Conservation (phyloP, 148 eudicot species). For the Vaccinium myrtillus region DNA sequence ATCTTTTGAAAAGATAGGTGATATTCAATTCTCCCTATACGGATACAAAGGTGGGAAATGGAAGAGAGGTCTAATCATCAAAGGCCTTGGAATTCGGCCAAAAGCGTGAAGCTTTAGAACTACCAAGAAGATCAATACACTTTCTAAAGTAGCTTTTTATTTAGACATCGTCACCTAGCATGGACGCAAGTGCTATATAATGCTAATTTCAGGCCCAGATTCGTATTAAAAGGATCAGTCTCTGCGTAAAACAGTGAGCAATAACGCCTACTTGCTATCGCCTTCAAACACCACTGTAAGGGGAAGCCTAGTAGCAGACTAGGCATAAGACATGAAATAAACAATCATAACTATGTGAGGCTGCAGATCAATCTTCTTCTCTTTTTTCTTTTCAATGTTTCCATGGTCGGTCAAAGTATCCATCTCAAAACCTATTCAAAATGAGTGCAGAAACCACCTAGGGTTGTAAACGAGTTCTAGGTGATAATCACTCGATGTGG, state of each 20-base stretch:
- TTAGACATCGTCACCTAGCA: neutral
- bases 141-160: neutral
- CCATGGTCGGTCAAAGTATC: neutral
- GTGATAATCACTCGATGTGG: neutral
- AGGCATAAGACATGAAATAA: neutral
- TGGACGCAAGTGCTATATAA: neutral
- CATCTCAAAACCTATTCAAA: neutral
- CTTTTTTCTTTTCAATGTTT: neutral
- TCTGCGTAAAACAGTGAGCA: neutral
- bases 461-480: neutral
- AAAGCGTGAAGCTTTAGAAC: constrained; percentile 23
- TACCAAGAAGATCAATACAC: neutral
- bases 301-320: neutral
- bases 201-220: neutral
- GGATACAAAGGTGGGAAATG: constrained; percentile 61
- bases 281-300: neutral
- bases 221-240: neutral
- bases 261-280: neutral
- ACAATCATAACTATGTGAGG: neutral
- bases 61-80: constrained; percentile 70
- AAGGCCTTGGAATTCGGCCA: constrained; percentile 53
- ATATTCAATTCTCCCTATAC: constrained; percentile 57
- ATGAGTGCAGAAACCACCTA: neutral
- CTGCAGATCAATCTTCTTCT: neutral
- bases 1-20: constrained; percentile 29